Evolutionary conservation across 805 yeast genomes (phyloP).

Genomic region (Myxozyma monticola): DNA sequence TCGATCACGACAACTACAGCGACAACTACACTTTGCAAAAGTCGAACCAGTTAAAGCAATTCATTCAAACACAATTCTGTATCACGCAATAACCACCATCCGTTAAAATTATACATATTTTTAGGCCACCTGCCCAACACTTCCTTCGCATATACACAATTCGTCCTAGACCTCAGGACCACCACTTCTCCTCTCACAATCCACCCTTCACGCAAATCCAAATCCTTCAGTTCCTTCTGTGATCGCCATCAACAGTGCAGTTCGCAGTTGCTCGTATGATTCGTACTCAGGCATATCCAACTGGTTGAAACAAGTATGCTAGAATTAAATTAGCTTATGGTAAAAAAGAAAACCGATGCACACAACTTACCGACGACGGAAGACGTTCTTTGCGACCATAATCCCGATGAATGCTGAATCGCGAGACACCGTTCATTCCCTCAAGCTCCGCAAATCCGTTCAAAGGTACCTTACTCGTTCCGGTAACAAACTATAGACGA

Average conservation of each 20-base stretch:
- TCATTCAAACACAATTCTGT: no score
- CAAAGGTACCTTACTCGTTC: constrained; percentile 93
- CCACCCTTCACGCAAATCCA: constrained; percentile 62
- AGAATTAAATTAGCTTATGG: not conserved
- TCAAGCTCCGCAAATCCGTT: constrained; percentile 88
- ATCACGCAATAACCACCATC: no score
- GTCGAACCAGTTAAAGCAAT: no score
- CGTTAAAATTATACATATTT: no score
- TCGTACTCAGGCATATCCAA: constrained; percentile 91
- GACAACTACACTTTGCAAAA: no score
- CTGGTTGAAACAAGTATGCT: constrained; percentile 94
- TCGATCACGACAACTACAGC: no score
- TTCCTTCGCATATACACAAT: no score
- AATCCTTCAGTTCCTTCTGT: constrained; percentile 97
- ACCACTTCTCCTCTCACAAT: not conserved
- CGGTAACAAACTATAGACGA: constrained; percentile 69
- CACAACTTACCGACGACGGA: constrained; percentile 63
- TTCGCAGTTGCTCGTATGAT: constrained; percentile 79
- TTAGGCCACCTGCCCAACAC: no score
- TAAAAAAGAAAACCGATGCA: not conserved
- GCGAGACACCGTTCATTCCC: constrained; percentile 82
- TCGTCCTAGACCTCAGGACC: no score
- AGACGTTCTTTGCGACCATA: constrained; percentile 81
- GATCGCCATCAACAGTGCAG: constrained; percentile 76
- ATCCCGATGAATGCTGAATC: constrained; percentile 86